These are phyloP conservation scores for Eucalyptus microcorys DNA, from an alignment of 345 rosid genomes.

Conservation along the genomic window DNA sequence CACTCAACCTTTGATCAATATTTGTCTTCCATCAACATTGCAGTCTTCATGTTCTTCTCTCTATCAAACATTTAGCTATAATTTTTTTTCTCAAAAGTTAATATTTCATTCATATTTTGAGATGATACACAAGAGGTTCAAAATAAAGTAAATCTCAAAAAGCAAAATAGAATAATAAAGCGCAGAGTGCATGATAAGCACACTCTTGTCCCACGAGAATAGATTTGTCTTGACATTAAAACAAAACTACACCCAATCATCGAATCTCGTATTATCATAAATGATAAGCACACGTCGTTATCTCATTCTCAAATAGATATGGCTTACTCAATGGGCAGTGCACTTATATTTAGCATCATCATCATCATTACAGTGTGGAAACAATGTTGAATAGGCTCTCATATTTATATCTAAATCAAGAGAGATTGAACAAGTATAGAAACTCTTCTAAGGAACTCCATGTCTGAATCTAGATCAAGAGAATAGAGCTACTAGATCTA, in stretches of 20 bases:
- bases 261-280: not conserved
- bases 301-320: not conserved
- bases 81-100: not conserved
- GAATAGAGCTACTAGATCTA: not conserved
- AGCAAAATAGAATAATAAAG: not conserved
- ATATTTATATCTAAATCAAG: not conserved
- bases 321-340: not conserved
- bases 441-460: not conserved
- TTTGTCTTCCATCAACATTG: not conserved
- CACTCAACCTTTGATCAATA: not conserved
- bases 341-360: not conserved
- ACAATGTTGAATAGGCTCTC: not conserved
- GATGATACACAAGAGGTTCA: not conserved
- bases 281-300: not conserved
- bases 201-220: not conserved
- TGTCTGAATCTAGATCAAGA: not conserved
- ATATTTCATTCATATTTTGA: not conserved
- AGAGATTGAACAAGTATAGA: not conserved
- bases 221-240: not conserved
- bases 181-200: not conserved
- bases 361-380: not conserved
- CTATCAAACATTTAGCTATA: not conserved
- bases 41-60: not conserved
- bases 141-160: not conserved
- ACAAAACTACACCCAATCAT: fast-evolving